Evolutionary conservation across 176 grass and related monocot species (phyloP).

Genomic region (Rhynchospora tenuis): DNA sequence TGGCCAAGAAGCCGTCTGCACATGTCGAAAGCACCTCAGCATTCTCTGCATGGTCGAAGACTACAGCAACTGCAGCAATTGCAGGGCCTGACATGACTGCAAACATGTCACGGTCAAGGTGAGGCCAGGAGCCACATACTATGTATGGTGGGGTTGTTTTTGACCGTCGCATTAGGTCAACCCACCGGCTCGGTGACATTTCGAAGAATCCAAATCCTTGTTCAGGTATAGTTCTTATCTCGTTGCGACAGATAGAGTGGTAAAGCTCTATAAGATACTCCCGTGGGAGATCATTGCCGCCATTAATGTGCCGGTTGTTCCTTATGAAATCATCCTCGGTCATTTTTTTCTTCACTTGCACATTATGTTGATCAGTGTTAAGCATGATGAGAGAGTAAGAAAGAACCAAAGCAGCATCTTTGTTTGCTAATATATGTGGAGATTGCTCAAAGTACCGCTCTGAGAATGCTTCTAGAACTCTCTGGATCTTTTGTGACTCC

Average conservation of each 20-base stretch:
- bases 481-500: slow-evolving; percentile 98
- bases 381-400: slow-evolving; percentile 99
- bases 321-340: slow-evolving; percentile 98
- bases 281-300: slow-evolving; percentile 80
- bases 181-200: slow-evolving; percentile 97
- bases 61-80: slow-evolving; percentile 92
- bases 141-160: slow-evolving; percentile 74
- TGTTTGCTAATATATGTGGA: slow-evolving; percentile 76
- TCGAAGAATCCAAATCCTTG: slow-evolving; percentile 81
- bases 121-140: slow-evolving; percentile 68
- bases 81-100: slow-evolving; percentile 96
- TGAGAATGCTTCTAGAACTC: slow-evolving; percentile 98
- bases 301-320: slow-evolving; percentile 97
- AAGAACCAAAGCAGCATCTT: slow-evolving; percentile 86
- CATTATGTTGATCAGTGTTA: slow-evolving; percentile 99
- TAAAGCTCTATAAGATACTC: slow-evolving; percentile 87
- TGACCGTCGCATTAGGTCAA: slow-evolving; percentile 88
- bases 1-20: slow-evolving; percentile 80
- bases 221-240: slow-evolving; percentile 89
- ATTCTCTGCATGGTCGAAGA: slow-evolving; percentile 94
- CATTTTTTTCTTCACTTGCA: slow-evolving; percentile 99
- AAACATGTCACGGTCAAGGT: slow-evolving; percentile 95
- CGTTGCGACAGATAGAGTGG: slow-evolving; percentile 79
- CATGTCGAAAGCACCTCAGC: slow-evolving; percentile 70
- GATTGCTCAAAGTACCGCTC: slow-evolving; percentile 96